Conservation (phyloP, 2,329 filamentous ascomycete species). For the Pseudocercospora pini-densiflorae region DNA sequence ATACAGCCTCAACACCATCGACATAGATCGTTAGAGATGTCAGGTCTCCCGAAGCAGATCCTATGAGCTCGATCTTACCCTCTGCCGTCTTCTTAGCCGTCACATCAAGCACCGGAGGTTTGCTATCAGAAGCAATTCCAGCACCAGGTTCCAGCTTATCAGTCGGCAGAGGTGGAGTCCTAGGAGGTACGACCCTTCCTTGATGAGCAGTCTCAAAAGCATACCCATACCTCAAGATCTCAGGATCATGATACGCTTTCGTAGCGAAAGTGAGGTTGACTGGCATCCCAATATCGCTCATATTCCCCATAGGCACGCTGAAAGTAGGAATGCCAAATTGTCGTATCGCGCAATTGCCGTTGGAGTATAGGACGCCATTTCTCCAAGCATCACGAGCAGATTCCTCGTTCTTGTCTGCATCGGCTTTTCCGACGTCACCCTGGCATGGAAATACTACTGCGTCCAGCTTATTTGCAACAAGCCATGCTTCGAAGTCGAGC, state of each 20-base stretch:
- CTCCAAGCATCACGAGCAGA: slow-evolving; percentile 43
- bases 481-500: slow-evolving; percentile 54
- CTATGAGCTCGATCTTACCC: background rate
- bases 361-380: slow-evolving; percentile 57
- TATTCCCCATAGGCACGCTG: slow-evolving; percentile 56
- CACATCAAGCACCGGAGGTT: background rate
- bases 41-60: background rate
- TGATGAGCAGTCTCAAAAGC: slow-evolving; percentile 26
- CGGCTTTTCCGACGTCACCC: slow-evolving; percentile 53
- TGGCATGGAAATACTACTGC: slow-evolving; percentile 53
- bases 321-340: slow-evolving; percentile 59
- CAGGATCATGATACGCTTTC: slow-evolving; percentile 51
- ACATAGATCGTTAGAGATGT: background rate
- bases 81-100: background rate
- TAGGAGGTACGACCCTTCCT: slow-evolving; percentile 10
- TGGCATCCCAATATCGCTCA: slow-evolving; percentile 53
- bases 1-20: background rate
- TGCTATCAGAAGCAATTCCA: background rate
- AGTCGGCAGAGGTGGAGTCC: slow-evolving; percentile 4
- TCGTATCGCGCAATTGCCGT: slow-evolving; percentile 56
- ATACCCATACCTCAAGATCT: slow-evolving; percentile 29
- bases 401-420: slow-evolving; percentile 45
- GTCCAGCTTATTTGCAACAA: slow-evolving; percentile 47
- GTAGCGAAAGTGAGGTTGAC: slow-evolving; percentile 56
- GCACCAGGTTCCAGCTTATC: background rate